Conservation (phyloP, 2,329 filamentous ascomycete species). For the Elsinoe perseae region DNA sequence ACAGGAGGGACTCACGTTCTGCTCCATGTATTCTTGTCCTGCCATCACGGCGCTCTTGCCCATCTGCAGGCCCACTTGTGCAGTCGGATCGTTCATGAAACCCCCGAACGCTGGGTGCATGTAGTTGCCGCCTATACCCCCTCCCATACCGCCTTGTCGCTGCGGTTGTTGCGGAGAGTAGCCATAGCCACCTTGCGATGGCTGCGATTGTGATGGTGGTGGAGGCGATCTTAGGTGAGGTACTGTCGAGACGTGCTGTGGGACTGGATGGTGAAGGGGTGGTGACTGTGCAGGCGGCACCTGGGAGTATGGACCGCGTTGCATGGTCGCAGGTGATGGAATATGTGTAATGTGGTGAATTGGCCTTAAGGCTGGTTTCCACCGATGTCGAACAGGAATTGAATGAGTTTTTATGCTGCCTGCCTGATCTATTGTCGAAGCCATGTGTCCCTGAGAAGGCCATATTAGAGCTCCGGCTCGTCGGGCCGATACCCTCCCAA, state of each 20-base stretch:
- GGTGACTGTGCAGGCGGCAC: constrained; percentile 70
- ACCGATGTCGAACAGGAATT: background rate
- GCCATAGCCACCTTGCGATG: constrained; percentile 57
- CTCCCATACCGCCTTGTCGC: constrained; percentile 22
- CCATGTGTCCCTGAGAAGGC: constrained; percentile 6
- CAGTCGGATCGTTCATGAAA: constrained; percentile 92
- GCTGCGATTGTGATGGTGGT: constrained; percentile 65
- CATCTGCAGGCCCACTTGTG: constrained; percentile 90
- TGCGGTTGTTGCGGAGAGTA: constrained; percentile 61
- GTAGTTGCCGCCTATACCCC: constrained; percentile 25
- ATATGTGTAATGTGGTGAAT: background rate
- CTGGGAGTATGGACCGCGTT: constrained; percentile 68
- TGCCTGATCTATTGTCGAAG: background rate
- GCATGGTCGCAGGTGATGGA: constrained; percentile 52
- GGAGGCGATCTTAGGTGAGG: constrained; percentile 93
- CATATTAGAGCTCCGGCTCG: background rate
- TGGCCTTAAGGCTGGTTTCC: background rate
- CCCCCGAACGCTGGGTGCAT: constrained; percentile 64
- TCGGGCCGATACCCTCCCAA: background rate
- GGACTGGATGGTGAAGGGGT: constrained; percentile 91
- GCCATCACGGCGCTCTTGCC: constrained; percentile 86
- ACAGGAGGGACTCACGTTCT: constrained; percentile 60
- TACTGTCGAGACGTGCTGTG: constrained; percentile 96
- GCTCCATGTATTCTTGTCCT: constrained; percentile 88
- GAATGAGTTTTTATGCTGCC: background rate